Base-by-base conservation (phyloP, 75 land plant genomes). In the Selaginella moellendorffii region DNA sequence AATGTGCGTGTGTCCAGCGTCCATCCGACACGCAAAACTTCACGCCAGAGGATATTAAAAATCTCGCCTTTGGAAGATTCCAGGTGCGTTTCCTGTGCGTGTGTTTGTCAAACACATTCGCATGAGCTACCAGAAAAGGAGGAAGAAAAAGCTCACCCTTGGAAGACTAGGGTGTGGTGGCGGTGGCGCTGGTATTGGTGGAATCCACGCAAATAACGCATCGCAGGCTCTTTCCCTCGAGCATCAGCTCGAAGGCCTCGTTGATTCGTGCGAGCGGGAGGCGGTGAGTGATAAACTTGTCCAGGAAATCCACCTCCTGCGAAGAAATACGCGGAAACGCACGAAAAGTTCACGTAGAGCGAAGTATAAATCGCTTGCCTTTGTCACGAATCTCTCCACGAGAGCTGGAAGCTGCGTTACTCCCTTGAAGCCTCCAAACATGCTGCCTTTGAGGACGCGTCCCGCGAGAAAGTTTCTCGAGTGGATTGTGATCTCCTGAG, bases 221-320 rank as follows among this genome's bases (percentile, higher is more conserved):
- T 24, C 97, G 76, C 78, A 91, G 76, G 52, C 89, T 82, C 46
- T 85, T 83, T 20, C 89, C 89, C 46, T 83, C 84, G 30, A 19
- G 64, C 84, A 91, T 77, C 61, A 91, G 78, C 31, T 81, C 42
- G 30, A 80, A 84, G 22, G 97, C 97, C 66, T 88, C 66, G 67
- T 85, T 88, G 65, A 91, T 85, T 0, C 78, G 76, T 23, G 72
- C 74, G 62, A 91, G 83, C 54, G 76, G 71, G 29, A 91, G 42
- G 53, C 82, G 72, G 30, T 91, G 84, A 1, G 89, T 85, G 54
- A 91, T 71, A 53, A 77, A 75, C 58, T 82, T 79, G 26, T 91
- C 89, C 5, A 91, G 31, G n/a, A n/a, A n/a, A 65, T 75, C 58
- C 29, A 91, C 71, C 64, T 88, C 93, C 89, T 89, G 78, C 72